Base-by-base conservation (phyloP, 2,329 filamentous ascomycete species). In the Emmonsiellopsis sp. region DNA sequence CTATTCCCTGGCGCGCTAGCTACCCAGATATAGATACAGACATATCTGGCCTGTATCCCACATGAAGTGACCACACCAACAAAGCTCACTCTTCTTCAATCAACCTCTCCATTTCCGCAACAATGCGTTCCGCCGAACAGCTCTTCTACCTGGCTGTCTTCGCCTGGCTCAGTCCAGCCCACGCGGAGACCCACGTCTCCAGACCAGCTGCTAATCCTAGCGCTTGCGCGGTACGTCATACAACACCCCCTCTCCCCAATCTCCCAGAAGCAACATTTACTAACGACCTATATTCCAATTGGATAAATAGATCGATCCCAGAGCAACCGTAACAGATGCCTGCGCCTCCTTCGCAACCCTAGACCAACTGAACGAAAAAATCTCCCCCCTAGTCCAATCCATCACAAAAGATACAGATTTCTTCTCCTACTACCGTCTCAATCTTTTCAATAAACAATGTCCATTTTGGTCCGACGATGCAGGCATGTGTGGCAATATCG, bases 341-440 rank as follows among this genome's bases (percentile, higher is more conserved):
- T 97, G 93, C 74, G 89, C 88, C 57, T 95, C 92, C 53, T 98
- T 95, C 72, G 84, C 85, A 53, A 90, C 88, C 39, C 86, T 98
- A 69, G 91, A 98, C 66, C 76, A 78, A 42, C 77, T 98, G 52
- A 98, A 97, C 72, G 71, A 77, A 60, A 80, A 82, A 56, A 78
- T 96, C 57, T 84, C 85, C 62, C 87, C 90, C 14, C 81, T 84
- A 51, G 74, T 98, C 61, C 81, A 88, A 63, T 85, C 88, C 53
- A 82, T 98, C 45, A 95, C 89, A 0, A 82, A 82, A 62, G 83
- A 87, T 51, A 95, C 92, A 69, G 93, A 98, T 71, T 98, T 96
- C 79, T 98, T 98, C 73, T 92, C 92, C 51, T 90, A 97, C 72
- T 98, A 97, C 74, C 86, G 93, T 54, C 76, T 98, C 45, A 97